A percentile compares a stretch with the other conserved stretches of the same genome.
Evolutionary conservation across 2,329 filamentous ascomycete genomes (phyloP).

Genomic region (Fusarium beomiforme): DNA sequence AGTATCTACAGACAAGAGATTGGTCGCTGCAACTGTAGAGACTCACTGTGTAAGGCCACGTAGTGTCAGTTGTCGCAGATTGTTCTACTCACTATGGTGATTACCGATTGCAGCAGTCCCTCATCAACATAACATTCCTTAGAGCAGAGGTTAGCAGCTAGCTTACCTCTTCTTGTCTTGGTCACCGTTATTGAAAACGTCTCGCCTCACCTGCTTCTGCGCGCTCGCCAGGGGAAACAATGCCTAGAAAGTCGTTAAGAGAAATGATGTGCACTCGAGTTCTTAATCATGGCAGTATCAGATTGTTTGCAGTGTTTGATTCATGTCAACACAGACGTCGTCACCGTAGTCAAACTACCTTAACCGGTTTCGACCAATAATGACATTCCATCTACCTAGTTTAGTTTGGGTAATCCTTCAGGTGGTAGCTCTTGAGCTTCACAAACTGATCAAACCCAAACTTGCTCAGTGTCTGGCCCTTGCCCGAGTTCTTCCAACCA

Average conservation of each 20-base stretch:
- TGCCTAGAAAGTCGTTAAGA: constrained; percentile 29
- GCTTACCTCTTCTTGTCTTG: constrained; percentile 9
- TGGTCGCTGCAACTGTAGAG: neutral
- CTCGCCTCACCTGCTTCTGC: constrained; percentile 18
- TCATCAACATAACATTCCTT: neutral
- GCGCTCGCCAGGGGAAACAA: constrained; percentile 8
- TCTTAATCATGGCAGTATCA: neutral
- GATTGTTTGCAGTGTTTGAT: constrained; percentile 19
- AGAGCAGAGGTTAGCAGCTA: neutral
- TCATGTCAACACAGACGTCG: constrained; percentile 5
- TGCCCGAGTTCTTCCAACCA: constrained; percentile 96
- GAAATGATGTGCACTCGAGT: constrained; percentile 20
- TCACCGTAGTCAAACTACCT: constrained; percentile 20
- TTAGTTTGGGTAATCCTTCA: constrained; percentile 81
- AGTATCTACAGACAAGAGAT: neutral
- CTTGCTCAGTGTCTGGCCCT: constrained; percentile 86
- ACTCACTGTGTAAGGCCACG: neutral
- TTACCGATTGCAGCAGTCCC: constrained; percentile 25
- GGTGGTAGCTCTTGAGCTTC: constrained; percentile 94
- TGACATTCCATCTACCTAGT: constrained; percentile 1
- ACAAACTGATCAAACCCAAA: constrained; percentile 97
- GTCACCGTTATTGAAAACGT: constrained; percentile 28
- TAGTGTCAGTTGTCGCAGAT: constrained; percentile 23
- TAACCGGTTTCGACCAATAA: constrained; percentile 1
- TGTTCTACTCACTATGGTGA: constrained; percentile 11